Evolutionary conservation across 1,284 basidiomycete genomes (phyloP), one percentile per base, ranked within the genome.

Genomic region (Xerocomus amazonicus): DNA sequence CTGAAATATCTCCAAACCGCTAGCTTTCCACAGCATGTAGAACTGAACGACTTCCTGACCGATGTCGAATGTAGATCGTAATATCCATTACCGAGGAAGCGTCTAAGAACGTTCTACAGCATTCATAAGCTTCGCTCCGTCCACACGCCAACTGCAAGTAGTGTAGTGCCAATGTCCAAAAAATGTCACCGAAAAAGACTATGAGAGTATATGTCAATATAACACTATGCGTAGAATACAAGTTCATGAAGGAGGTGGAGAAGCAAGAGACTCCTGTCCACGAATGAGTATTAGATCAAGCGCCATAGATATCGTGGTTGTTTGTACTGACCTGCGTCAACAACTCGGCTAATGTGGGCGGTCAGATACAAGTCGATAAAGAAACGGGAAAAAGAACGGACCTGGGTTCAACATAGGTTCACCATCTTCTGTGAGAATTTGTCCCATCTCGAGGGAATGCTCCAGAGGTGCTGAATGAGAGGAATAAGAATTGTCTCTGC

Each of bases 401-500:
- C 81, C 80, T 66, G 83, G 79, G 61, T 83, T 81, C 52, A 84
- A 65, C 79, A 84, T 84, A 9, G 79, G 76, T 59, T 80, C 80
- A 13, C 78, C 79, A 56, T 82, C 79, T 57, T 82, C 81, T 3
- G 79, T 79, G 13, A 81, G 67, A 56, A 81, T 75, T 54, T 78
- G 73, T 49, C 77, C 77, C 72, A 76, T 72, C 17, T 71, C 70
- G 40, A 68, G 68, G 13, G 72, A 68, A 32, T 47, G 59, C 7
- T 58, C 55, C 48, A 66, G 38, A 47, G 45, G 40, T 34, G 49
- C 47, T 8, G 55, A 32, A 53, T 59, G 47, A 34, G 60, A 50
- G n/a, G 63, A 13, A 52, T 62, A 64, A 6, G 52, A 37, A 40
- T 56, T 46, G 17, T 57, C 50, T 16, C 35, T 45, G 16, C 16